Evolutionary conservation across 352 stramenopile species (phyloP), one percentile per base, ranked within the genome.

Genomic region (Phytophthora hibernalis): DNA sequence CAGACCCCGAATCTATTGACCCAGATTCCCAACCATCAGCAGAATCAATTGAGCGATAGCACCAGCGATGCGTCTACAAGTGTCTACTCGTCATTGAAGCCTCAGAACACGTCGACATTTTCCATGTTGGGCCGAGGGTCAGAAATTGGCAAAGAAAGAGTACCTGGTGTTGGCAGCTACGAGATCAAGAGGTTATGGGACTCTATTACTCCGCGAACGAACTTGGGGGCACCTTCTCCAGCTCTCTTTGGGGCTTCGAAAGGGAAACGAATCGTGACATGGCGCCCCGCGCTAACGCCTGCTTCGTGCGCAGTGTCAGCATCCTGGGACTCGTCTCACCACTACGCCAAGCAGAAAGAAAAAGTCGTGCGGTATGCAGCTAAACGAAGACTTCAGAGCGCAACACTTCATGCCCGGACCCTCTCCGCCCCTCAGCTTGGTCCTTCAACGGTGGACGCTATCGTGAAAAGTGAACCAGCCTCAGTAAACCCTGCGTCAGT

Each of bases 271-370:
- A 52, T 70, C 12, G 45, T 92, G 6, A 76, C 75, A 22, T 92
- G 81, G 81, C 77, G 79, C 1, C 81, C 79, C 3, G 74, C 74
- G 18, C 47, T 71, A 20, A 77, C 63, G 0, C 70, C 71, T 6
- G 76, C 76, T 2, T 80, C 77, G 1, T 71, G 71, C 38, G 65
- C 75, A 1, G 33, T 80, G 4, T 59, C 79, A 4, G 74, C 78
- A 15, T 76, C 73, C 1, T 92, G 80, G 81, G 74, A 91, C 59
- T 74, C 77, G 7, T 91, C 80, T 26, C 54, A 53, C 0, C 67
- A 90, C 42, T 91, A 92, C 45, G 67, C 63, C 22, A 85, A 85
- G 65, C 79, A 85, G 24, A 89, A 89, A 55, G 53, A 61, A 6
- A 74, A 75, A 47, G 75, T 90, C 10, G 31, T 76, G 8, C 55